A percentile compares a stretch with the other conserved stretches of the same genome.
Evolutionary conservation across 768 basidiomycete genomes (phyloP).

Genomic region (Calocybe cyanea): DNA sequence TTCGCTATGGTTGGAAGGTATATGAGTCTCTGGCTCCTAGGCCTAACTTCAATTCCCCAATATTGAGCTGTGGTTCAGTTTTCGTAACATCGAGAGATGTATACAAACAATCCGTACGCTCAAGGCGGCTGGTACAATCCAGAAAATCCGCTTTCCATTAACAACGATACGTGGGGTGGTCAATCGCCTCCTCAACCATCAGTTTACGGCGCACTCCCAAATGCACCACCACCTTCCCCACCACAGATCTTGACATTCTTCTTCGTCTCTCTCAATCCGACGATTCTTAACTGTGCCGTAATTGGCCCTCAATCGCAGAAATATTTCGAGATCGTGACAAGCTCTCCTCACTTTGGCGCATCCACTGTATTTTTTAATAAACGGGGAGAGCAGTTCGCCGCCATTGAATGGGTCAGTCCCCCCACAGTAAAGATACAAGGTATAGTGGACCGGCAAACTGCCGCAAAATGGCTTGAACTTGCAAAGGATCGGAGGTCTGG

Average conservation of each 20-base stretch:
- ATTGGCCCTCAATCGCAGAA: constrained; percentile 37
- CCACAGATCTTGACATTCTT: constrained; percentile 33
- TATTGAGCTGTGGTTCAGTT: no score
- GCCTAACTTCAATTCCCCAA: no score
- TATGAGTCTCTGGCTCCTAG: no score
- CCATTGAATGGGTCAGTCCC: constrained; percentile 42
- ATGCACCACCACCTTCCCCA: constrained; percentile 1
- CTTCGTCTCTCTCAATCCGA: constrained; percentile 36
- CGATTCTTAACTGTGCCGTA: constrained; percentile 41
- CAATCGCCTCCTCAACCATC: constrained; percentile 14
- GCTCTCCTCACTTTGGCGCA: constrained; percentile 18
- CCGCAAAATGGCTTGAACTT: constrained; percentile 39
- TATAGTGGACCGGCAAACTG: constrained; percentile 27
- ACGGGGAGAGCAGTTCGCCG: constrained; percentile 29
- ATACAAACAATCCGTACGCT: constrained; percentile 15
- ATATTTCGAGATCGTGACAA: constrained; percentile 37
- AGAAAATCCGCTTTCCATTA: constrained; percentile 13
- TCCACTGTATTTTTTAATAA: constrained; percentile 21
- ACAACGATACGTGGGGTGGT: constrained; percentile 12
- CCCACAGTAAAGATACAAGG: constrained; percentile 37
- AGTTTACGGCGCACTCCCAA: constrained; percentile 15
- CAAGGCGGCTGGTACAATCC: constrained; percentile 18
- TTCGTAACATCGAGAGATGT: constrained; percentile 9
- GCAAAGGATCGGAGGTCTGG: constrained; percentile 37
- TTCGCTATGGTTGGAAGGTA: no score